Percentiles rank a stretch among this genome's conserved stretches.
Conservation (phyloP, 1,139 yeast species). For the Hemisphaericaspora subhashii region DNA sequence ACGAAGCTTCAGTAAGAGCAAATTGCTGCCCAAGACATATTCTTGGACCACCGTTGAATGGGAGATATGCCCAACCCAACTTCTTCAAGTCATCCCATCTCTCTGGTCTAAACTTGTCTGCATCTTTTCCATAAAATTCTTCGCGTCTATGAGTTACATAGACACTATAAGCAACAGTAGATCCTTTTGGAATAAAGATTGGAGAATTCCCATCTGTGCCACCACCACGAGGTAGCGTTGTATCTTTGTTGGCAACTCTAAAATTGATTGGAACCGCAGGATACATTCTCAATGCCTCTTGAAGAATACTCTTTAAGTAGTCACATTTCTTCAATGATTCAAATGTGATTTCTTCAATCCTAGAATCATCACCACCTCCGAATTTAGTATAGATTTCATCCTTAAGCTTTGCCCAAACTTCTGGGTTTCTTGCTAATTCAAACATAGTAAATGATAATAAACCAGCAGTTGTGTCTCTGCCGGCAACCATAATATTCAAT, state of each 20-base stretch:
- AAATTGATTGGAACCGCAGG: slow-evolving; percentile 58
- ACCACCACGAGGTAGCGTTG: slow-evolving; percentile 52
- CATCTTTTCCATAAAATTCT: slow-evolving; percentile 49
- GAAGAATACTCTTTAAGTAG: slow-evolving; percentile 46
- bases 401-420: slow-evolving; percentile 34
- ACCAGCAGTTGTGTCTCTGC: slow-evolving; percentile 53
- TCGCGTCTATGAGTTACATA: slow-evolving; percentile 48
- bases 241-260: slow-evolving; percentile 41
- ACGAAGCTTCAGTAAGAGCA: slow-evolving; percentile 58
- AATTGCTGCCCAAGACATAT: slow-evolving; percentile 63
- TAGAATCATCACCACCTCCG: slow-evolving; percentile 30
- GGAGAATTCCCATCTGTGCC: slow-evolving; percentile 46
- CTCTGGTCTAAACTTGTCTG: slow-evolving; percentile 48
- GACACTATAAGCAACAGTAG: slow-evolving; percentile 43
- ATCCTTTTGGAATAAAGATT: slow-evolving; percentile 46
- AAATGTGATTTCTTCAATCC: slow-evolving; percentile 38
- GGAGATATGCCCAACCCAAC: slow-evolving; percentile 54
- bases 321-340: slow-evolving; percentile 51
- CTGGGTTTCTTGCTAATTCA: slow-evolving; percentile 45
- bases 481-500: slow-evolving; percentile 47
- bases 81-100: slow-evolving; percentile 44
- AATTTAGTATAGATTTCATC: slow-evolving; percentile 32
- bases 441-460: slow-evolving; percentile 40
- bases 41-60: slow-evolving; percentile 65
- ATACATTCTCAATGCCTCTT: slow-evolving; percentile 53